These are phyloP conservation scores for Botryotinia convoluta DNA, from an alignment of 2,329 filamentous ascomycete genomes.

Conservation along the genomic window DNA sequence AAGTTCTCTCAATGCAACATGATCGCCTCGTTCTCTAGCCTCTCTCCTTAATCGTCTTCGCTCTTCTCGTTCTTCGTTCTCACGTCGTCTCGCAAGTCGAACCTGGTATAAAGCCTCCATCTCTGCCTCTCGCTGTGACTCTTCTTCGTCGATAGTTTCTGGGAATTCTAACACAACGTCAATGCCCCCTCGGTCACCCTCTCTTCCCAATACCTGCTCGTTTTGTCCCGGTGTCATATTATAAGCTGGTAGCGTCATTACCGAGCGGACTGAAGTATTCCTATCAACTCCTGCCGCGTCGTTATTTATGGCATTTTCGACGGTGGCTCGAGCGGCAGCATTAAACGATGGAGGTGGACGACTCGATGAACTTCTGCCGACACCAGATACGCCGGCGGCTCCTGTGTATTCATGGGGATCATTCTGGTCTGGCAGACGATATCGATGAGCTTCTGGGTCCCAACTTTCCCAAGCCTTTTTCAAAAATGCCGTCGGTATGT, in stretches of 20 bases:
- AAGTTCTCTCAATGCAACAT: conserved; percentile 64
- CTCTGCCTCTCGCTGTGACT: conserved; percentile 82
- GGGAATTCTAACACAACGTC: conserved; percentile 87
- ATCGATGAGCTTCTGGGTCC: conserved; percentile 38
- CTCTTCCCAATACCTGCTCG: conserved; percentile 80
- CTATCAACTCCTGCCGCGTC: conserved; percentile 59
- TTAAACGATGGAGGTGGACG: conserved; percentile 22
- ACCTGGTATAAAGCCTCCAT: conserved; percentile 95
- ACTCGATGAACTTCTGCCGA: conserved; percentile 18
- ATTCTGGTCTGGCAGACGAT: conserved; percentile 35
- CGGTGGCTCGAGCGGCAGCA: conserved; percentile 19
- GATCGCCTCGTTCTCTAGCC: conserved; percentile 69
- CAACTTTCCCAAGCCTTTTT: conserved; percentile 53
- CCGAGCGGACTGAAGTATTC: conserved; percentile 83
- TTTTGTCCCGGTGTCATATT: conserved; percentile 67
- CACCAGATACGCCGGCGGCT: conserved; percentile 23
- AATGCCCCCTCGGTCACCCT: conserved; percentile 88
- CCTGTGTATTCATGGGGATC: conserved; percentile 43
- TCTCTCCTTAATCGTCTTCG: conserved; percentile 67
- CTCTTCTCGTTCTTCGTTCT: conserved; percentile 74
- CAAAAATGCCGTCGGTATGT: conserved; percentile 49
- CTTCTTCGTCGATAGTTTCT: conserved; percentile 68
- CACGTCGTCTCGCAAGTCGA: conserved; percentile 69
- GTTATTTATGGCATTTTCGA: conserved; percentile 10
- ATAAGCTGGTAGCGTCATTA: conserved; percentile 91